phyloP scores from a whole-genome alignment of 2,329 filamentous ascomycete genomes.

The Colletotrichum orbiculare region DNA sequence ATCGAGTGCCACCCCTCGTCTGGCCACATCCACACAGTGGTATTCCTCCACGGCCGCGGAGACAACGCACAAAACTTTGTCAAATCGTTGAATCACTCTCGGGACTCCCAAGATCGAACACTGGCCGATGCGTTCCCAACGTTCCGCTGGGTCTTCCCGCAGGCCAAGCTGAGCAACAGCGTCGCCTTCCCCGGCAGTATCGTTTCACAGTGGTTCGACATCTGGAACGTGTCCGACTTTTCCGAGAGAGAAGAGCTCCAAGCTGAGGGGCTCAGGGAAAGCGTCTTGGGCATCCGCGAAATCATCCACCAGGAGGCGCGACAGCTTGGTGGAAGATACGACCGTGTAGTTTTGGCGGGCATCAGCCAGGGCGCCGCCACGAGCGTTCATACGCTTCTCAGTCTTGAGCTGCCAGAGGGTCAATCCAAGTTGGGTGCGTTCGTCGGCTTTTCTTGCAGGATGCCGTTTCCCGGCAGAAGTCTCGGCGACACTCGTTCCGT shows the following conservation, averaged over 20 bases:
- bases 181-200: slow-evolving; percentile 36
- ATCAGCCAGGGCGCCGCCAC: slow-evolving; percentile 60
- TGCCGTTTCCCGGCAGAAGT: slow-evolving; percentile 48
- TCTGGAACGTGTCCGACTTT: slow-evolving; percentile 55
- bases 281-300: slow-evolving; percentile 45
- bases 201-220: slow-evolving; percentile 62
- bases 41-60: slow-evolving; percentile 59
- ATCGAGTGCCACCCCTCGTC: too few relatives aligned
- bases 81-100: slow-evolving; percentile 44
- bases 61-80: slow-evolving; percentile 50
- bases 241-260: slow-evolving; percentile 56
- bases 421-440: slow-evolving; percentile 45
- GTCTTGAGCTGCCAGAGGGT: slow-evolving; percentile 42
- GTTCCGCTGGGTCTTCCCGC: slow-evolving; percentile 62
- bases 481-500: slow-evolving; percentile 46
- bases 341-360: slow-evolving; percentile 55
- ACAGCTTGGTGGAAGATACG: slow-evolving; percentile 48
- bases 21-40: slow-evolving; percentile 53
- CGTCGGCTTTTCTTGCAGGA: slow-evolving; percentile 51
- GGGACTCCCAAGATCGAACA: slow-evolving; percentile 45
- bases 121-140: slow-evolving; percentile 55
- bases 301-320: slow-evolving; percentile 50
- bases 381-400: slow-evolving; percentile 50
- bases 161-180: slow-evolving; percentile 48
- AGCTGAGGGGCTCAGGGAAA: slow-evolving; percentile 51